Evolutionary conservation across 108 stramenopile species (phyloP).

Genomic region (Pinguiococcus pyrenoidosus): DNA sequence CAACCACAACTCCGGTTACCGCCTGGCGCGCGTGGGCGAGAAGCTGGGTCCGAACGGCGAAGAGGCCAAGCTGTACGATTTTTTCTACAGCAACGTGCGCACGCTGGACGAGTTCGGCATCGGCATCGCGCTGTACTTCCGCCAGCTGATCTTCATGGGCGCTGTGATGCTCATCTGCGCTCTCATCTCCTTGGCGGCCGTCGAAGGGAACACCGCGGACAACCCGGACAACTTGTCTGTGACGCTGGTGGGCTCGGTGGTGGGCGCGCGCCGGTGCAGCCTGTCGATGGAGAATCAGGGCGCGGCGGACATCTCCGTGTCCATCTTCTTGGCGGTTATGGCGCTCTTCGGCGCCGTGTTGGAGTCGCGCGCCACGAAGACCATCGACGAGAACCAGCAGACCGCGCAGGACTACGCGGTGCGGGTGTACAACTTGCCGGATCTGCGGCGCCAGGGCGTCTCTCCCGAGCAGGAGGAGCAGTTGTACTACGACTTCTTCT

Average conservation of each 20-base stretch:
- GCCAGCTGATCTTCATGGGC: slow-evolving; percentile 21
- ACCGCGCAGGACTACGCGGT: slow-evolving; percentile 31
- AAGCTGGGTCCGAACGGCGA: slow-evolving; percentile 14
- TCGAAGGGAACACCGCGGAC: slow-evolving; percentile 3
- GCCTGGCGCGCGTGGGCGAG: slow-evolving; percentile 18
- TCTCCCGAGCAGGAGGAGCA: slow-evolving; percentile 18
- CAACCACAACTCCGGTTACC: slow-evolving; percentile 6
- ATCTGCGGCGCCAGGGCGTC: not conserved
- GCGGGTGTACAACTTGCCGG: slow-evolving; percentile 2
- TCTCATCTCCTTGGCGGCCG: slow-evolving; percentile 14
- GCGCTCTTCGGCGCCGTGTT: not conserved
- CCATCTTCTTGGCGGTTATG: slow-evolving; percentile 10
- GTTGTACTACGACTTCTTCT: slow-evolving; percentile 18
- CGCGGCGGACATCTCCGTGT: slow-evolving; percentile 17
- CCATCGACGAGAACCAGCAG: slow-evolving; percentile 31
- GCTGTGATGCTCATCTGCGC: slow-evolving; percentile 13
- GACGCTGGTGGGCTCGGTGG: not conserved
- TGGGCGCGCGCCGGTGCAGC: not conserved
- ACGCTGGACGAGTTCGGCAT: slow-evolving; percentile 38
- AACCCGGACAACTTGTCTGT: slow-evolving; percentile 1
- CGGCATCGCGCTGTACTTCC: slow-evolving; percentile 34
- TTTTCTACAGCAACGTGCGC: slow-evolving; percentile 12
- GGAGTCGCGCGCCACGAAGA: slow-evolving; percentile 5
- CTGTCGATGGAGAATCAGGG: slow-evolving; percentile 6
- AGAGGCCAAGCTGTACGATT: slow-evolving; percentile 11